Conservation (phyloP, 345 rosid species). For the Eucalyptus viminalis region DNA sequence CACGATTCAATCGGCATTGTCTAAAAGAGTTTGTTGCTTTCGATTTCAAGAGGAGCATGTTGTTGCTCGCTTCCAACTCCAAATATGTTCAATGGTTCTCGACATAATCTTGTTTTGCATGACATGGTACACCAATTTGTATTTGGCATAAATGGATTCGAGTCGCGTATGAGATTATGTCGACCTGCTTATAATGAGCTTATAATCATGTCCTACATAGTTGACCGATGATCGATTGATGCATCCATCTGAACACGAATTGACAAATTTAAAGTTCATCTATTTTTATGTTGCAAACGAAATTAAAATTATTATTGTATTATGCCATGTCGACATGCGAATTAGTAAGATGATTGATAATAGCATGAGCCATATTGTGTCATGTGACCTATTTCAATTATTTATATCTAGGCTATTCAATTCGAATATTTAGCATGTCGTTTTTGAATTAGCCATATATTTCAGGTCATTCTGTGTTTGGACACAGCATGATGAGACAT, state of each 20-base stretch:
- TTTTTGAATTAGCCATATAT: background rate
- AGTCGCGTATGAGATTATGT: background rate
- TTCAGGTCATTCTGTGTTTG: no score
- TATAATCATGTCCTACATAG: background rate
- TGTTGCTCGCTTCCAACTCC: background rate
- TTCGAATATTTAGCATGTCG: accelerated
- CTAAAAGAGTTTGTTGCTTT: accelerated
- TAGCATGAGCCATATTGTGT: background rate
- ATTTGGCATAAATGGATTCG: background rate
- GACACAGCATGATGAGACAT: background rate
- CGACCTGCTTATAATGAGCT: background rate
- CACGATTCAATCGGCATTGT: background rate
- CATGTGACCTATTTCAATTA: accelerated
- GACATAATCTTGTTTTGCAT: background rate
- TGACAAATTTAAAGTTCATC: background rate
- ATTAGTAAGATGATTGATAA: background rate
- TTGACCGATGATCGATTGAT: background rate
- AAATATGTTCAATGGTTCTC: no score
- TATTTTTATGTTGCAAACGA: background rate
- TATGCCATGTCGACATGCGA: accelerated
- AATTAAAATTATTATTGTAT: background rate
- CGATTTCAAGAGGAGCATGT: background rate
- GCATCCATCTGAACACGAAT: background rate
- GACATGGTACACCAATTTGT: background rate
- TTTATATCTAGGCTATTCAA: accelerated